Base-by-base conservation (phyloP, 2,329 filamentous ascomycete species). In the Colletotrichum tabaci region DNA sequence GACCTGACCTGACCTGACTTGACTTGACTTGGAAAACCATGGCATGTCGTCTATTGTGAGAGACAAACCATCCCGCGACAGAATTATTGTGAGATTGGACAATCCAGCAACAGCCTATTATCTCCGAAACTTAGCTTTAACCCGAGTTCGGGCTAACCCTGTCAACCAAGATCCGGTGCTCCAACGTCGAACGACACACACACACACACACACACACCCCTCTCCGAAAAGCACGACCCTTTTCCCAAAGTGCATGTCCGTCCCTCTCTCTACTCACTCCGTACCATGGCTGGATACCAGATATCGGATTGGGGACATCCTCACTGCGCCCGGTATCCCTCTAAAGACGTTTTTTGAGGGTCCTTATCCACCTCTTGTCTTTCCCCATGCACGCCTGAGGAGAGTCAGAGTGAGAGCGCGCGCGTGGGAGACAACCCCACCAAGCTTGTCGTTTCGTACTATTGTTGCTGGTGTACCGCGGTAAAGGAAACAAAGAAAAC, bases 281-380 rank as follows among this genome's bases (percentile, higher is more conserved):
- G 30, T 8, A 30, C 30, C 30, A 30, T 49, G 21, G 9, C 23
- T 49, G 12, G 10, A 21, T 47, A 61, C n/a, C 35, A 52, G 60
- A 61, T 30, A 66, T 49, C 30, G 57, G 26, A 15, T 40, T 71
- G 50, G 57, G 46, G 44, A 62, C 52, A 58, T 38, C 63, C 57
- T 67, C 63, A 67, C 42, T 30, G 16, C 49, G 50, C 35, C 62
- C 62, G 67, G 67, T 50, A 70, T 30, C 35, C 38, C 50, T 66
- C 40, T 55, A 62, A 61, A 66, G 62, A 60, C 55, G 60, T 55
- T n/a, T 38, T 44, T 38, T 15, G 7, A 26, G 38, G 16, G 21
- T 16, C 30, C 44, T 68, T 44, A 35, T 40, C 38, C 55, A 50
- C 23, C 12, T 46, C 30, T 60, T 35, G 30, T 9, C 30, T 9